Base-by-base conservation (phyloP, 768 basidiomycete genomes). In the Boletus insuetus region DNA sequence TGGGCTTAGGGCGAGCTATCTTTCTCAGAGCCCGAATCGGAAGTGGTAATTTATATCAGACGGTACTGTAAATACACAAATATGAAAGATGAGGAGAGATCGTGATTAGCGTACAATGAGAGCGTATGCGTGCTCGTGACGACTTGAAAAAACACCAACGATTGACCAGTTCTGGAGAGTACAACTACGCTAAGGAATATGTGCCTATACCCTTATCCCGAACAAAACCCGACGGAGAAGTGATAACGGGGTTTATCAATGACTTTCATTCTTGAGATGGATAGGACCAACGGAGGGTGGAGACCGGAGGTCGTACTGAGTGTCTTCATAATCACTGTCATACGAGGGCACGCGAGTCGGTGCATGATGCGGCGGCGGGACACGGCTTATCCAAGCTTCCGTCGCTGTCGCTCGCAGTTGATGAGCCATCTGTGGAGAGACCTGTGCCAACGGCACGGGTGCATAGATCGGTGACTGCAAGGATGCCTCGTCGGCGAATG, bases 301-400 rank as follows among this genome's bases (percentile, higher is more conserved):
- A 14, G 32, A 46, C 24, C 12, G 37, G 0, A 22, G 19, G 29
- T 42, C 37, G 34, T 20, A 41, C 3, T 16, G 8, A n/a, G 8
- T 2, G 13, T 26, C 34, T 35, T 58, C 62, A 51, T 59, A 32
- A 47, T 44, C 46, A 35, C 13, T 32, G 19, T 46, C 46, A 32
- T 43, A 34, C 42, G 45, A 39, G 3, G 54, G 43, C 38, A 43
- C 20, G 9, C 47, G 54, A 17, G 26, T 19, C 17, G 12, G 39
- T 26, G 35, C 46, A n/a, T 46, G 51, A 16, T 42, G 8, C 10
- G 59, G 56, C 14, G 53, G 37, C 26, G 56, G 57, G 10, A 24
- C 54, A 11, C 63, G 65, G 50, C 58, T 63, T 41, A 91, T 75
- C 89, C 88, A 89, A 11, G 84, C 87, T 62, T 88, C 87, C 49